Evolutionary conservation across 352 stramenopile species (phyloP), one percentile per base, ranked within the genome.

Genomic region (Saprolegnia diclina): DNA sequence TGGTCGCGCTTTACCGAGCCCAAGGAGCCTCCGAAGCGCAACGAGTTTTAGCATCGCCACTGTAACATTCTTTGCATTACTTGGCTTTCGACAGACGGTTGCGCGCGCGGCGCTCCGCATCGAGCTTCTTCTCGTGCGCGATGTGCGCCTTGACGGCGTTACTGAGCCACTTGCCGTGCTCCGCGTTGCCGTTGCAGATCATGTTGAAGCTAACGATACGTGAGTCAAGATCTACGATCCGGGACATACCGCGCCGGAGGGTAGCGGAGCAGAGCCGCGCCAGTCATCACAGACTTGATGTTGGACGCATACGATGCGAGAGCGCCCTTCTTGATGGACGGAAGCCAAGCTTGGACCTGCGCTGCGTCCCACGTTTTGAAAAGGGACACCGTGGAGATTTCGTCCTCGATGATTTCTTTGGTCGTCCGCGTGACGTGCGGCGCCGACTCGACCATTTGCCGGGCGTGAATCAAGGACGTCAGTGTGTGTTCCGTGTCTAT

Each of bases 401-500:
- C 73, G 56, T 65, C 65, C 68, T 89, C 79, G 40, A 83, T 80
- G 13, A 88, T 79, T 37, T 90, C 77, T 3, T 79, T 74, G 37
- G 69, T 65, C 44, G 88, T 67, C 0, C 81, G 83, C 56, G 74
- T 85, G 46, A 90, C 76, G 3, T 74, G 65, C 16, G 81, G 79
- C 1, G 72, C 53, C n/a, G 88, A 80, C 68, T 87, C 83, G 1
- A 93, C 69, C 76, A 93, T 89, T 37, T 89, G 79, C 18, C 78
- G 78, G 4, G 81, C 80, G 59, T 82, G 89, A 22, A 85, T 72
- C 24, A 96, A 63, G 0, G 88, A 90, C 48, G 90, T 83, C 10
- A 88, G 64, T 44, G 82, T 92, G 67, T 96, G 88, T 55, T 90
- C 81, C 10, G 82, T 91, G 73, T 93, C 83, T 62, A 71, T 21